Evolutionary conservation across 2,329 filamentous ascomycete species (phyloP), one percentile per base, ranked within the genome.

Genomic region (Aspergillus pseudonomiae): DNA sequence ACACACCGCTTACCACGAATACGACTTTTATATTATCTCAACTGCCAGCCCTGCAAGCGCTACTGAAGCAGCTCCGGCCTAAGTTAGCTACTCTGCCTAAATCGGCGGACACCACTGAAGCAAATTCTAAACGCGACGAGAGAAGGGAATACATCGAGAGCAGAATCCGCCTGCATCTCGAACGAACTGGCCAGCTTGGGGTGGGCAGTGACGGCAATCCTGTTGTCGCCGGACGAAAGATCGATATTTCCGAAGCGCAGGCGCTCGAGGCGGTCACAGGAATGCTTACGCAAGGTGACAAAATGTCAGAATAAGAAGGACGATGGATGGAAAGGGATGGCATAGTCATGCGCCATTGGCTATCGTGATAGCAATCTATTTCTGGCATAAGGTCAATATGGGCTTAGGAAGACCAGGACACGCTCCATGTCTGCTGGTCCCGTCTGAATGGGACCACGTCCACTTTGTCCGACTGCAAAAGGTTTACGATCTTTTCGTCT

Each of bases 101-200:
- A 26, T 70, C 75, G 1, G 72, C 77, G 4, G 74, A 76, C 32
- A 77, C 77, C 4, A 73, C 75, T 34, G 75, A 80, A 63, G 71
- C 70, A 55, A 77, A 83, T 66, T 85, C 84, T 53, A 91, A 88
- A 81, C 85, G 89, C 45, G 85, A 88, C 59, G 89, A 95, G 75
- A 84, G 94, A 64, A 84, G 90, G 62, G 86, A 91, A 68, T 98
- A 98, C 75, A 89, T 98, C 56, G 94, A 97, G 78, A 85, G 86
- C 60, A 89, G 93, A 72, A 91, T 92, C 57, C 83, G 88, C 68
- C 85, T 91, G 64, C 91, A 96, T 74, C 81, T 97, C 46, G 92
- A 96, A 79, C 75, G 80, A 28, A 73, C 77, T 48, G 80, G 79
- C 9, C 77, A 79, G 62, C 64, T 80, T 56, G 70, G 74, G 7